Evolutionary conservation across 139 green algal species (phyloP), one percentile per base, ranked within the genome.

Genomic region (Penium margaritaceum): DNA sequence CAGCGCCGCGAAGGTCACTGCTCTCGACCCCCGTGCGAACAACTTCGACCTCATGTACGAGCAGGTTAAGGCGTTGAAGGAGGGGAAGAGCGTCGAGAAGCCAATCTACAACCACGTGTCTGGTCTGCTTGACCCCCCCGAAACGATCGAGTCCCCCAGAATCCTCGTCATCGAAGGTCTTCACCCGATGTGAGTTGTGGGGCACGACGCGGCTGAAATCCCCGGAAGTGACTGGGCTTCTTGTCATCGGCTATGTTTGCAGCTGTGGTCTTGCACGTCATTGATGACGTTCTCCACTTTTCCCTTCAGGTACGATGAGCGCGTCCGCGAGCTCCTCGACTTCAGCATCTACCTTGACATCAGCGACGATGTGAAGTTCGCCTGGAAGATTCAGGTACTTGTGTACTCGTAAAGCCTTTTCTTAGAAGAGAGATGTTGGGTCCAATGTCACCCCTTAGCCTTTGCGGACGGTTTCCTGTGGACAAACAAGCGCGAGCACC

Each of bases 61-160:
- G 77, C 88, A 95, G 84, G 87, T 97, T 62, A 95, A 96, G 85
- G 93, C 85, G 30, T 83, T 99, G 58, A 97, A 96, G 88, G 90
- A 96, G 75, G 95, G 95, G 80, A 96, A 97, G 90, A 15, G 89
- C 17, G 91, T 98, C 7, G 80, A 95, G 46, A 99, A 99, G 91
- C 95, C 91, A 57, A 99, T 99, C 84, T 99, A 99, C 93, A 99
- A 99, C 90, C 95, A 99, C 85, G 95, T 99, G 9, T 89, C 90
- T 5, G 94, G 95, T 61, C 83, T 96, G 47, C 79, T 99, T 67
- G 95, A 99, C 89, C 84, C 95, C 21, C 72, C 95, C 33, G 95
- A 99, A 88, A 85, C 76, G 63, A 97, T 94, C 54, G 75, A 88
- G 24, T 63, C 91, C 33, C 91, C 94, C 70, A 87, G 95, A 73